Conservation (phyloP, 495 filamentous ascomycete species). For the Penicillium crystallinum region DNA sequence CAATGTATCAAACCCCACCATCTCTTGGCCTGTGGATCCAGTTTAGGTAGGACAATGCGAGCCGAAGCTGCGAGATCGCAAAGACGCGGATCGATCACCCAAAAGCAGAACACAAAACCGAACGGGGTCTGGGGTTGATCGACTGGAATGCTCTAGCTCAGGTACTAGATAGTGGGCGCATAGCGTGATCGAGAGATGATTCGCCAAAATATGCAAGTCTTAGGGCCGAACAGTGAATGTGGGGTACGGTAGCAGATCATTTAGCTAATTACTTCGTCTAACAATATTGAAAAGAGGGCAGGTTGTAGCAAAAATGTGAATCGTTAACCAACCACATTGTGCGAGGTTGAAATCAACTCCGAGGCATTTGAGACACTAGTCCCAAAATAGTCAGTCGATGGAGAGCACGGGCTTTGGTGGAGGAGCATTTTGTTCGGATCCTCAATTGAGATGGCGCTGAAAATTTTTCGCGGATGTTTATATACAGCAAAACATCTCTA, state of each 20-base stretch:
- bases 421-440: neutral
- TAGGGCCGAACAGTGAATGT: neutral
- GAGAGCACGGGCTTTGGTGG: slow-evolving; percentile 17
- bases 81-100: neutral
- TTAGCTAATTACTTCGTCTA: slow-evolving; percentile 20
- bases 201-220: neutral
- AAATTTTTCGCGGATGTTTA: neutral
- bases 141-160: neutral
- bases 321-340: slow-evolving; percentile 6
- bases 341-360: neutral
- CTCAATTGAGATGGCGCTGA: neutral
- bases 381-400: slow-evolving; percentile 21
- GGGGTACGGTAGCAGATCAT: slow-evolving; percentile 7
- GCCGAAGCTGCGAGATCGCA: neutral
- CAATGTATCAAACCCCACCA: neutral
- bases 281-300: slow-evolving; percentile 8
- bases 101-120: neutral
- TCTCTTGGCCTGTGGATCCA: neutral
- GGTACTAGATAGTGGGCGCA: neutral
- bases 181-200: neutral
- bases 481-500: neutral
- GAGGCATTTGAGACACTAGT: slow-evolving; percentile 15
- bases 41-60: neutral
- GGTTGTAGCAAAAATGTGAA: neutral
- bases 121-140: neutral